These are phyloP conservation scores for Candida taoyuanica DNA, from an alignment of 805 yeast genomes.

Conservation along the genomic window DNA sequence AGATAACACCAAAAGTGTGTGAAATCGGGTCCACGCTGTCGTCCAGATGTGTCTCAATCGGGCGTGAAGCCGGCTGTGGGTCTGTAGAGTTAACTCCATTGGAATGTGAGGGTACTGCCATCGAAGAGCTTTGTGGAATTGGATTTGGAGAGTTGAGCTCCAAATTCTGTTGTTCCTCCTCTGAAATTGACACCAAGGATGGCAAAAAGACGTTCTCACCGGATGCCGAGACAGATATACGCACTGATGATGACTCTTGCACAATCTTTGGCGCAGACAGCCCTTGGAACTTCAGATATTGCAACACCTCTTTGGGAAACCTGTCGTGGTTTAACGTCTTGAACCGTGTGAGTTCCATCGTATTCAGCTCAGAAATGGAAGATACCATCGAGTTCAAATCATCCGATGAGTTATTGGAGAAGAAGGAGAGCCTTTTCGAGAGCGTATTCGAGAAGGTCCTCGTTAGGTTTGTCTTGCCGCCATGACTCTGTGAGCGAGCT, in stretches of 20 bases:
- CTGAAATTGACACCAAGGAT: conserved; percentile 8
- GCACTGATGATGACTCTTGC: conserved; percentile 6
- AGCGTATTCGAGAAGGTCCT: conserved; percentile 12
- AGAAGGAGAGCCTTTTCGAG: conserved; percentile 17
- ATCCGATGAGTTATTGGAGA: conserved; percentile 15
- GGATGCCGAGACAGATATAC: conserved; percentile 29
- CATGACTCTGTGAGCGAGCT: conserved; percentile 11
- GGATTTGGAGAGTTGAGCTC: conserved; percentile 9
- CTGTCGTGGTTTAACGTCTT: conserved; percentile 19
- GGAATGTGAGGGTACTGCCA: conserved; percentile 3
- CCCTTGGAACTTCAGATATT: conserved; percentile 20
- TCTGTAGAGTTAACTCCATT: conserved; percentile 1
- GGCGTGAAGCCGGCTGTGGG: conserved; percentile 24
- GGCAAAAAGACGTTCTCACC: conserved; percentile 32
- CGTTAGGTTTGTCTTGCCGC: conserved; percentile 1
- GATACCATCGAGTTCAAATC: conserved; percentile 14
- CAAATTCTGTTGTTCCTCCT: conserved; percentile 13
- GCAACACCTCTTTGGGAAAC: conserved; percentile 18
- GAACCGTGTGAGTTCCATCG: conserved; percentile 17
- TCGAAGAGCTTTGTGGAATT: not conserved
- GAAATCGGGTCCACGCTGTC: conserved; percentile 36
- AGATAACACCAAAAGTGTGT: conserved; percentile 48
- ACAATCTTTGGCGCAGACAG: conserved; percentile 20
- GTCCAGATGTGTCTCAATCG: conserved; percentile 34
- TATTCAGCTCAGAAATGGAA: conserved; percentile 5